phyloP scores from a whole-genome alignment of 306 rosid species.

The Ochetophila trinervis region DNA sequence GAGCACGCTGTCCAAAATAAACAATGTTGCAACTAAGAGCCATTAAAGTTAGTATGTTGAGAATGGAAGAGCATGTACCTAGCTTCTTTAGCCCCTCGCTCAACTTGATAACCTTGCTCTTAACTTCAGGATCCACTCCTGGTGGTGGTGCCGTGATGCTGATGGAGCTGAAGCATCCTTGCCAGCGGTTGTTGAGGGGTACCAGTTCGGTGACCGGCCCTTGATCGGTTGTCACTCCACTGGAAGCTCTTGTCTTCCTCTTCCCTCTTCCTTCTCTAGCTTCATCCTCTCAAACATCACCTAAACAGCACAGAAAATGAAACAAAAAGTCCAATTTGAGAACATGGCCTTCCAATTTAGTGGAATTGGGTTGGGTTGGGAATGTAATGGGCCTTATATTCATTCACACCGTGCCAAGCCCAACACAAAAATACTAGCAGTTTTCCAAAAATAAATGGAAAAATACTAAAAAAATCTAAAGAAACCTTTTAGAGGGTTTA shows the following conservation, averaged over 20 bases:
- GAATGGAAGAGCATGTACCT: constrained; percentile 49
- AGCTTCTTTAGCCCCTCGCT: constrained; percentile 58
- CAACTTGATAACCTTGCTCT: constrained; percentile 19
- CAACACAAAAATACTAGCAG: no score
- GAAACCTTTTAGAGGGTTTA: no score
- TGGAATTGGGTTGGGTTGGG: no score
- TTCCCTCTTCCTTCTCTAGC: constrained; percentile 73
- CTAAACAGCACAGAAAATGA: constrained; percentile 21
- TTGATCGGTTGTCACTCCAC: background rate
- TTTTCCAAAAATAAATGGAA: no score
- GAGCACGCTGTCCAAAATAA: constrained; percentile 50
- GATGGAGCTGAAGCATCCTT: background rate
- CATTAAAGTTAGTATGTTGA: constrained; percentile 53
- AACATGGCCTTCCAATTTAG: no score
- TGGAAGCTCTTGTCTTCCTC: constrained; percentile 44
- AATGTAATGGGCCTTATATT: no score
- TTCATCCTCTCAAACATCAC: constrained; percentile 72
- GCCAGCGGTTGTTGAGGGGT: background rate
- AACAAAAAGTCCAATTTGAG: no score
- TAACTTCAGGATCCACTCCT: constrained; percentile 32
- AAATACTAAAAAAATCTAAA: no score
- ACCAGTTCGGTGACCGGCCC: background rate
- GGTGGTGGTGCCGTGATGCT: constrained; percentile 7
- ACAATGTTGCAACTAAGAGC: constrained; percentile 67
- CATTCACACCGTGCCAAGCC: no score